These are phyloP conservation scores for Paulownia fortunei DNA, from an alignment of 257 asterid species.

Conservation along the genomic window DNA sequence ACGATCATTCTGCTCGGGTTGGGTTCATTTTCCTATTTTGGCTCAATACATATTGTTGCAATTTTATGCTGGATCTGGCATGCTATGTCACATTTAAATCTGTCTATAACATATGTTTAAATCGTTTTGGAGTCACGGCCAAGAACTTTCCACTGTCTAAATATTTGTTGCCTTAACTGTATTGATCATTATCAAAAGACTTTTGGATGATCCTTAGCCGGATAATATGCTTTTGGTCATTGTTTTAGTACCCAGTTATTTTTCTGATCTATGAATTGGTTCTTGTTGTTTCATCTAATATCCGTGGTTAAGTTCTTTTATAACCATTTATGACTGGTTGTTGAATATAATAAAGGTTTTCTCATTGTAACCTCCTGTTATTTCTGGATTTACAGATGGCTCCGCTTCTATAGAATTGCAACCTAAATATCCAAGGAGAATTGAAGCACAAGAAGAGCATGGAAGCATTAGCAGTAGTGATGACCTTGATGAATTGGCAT, in stretches of 20 bases:
- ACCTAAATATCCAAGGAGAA: conserved; percentile 83
- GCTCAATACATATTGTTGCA: background rate
- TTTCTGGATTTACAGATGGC: conserved; percentile 67
- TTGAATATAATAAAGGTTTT: background rate
- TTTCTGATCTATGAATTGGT: conserved; percentile 3
- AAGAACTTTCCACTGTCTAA: background rate
- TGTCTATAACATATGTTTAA: conserved; percentile 1
- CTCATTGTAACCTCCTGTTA: conserved; percentile 20
- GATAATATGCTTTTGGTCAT: background rate
- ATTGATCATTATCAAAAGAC: background rate
- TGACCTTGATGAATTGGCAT: conserved; percentile 67
- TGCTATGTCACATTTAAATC: conserved; percentile 11
- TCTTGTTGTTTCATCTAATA: conserved; percentile 2
- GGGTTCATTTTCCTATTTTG: conserved; percentile 1
- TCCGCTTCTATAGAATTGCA: conserved; percentile 83
- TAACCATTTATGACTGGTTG: background rate
- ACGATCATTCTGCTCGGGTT: background rate
- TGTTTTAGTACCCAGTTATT: background rate
- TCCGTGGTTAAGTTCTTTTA: conserved; percentile 1
- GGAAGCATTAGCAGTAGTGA: conserved; percentile 83
- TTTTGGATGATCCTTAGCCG: background rate
- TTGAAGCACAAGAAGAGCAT: conserved; percentile 59
- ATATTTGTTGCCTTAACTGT: background rate
- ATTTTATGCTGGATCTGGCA: conserved; percentile 18
- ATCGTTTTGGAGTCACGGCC: background rate